Conservation (phyloP, 148 eudicot genomes). For the Beta vulgaris region DNA sequence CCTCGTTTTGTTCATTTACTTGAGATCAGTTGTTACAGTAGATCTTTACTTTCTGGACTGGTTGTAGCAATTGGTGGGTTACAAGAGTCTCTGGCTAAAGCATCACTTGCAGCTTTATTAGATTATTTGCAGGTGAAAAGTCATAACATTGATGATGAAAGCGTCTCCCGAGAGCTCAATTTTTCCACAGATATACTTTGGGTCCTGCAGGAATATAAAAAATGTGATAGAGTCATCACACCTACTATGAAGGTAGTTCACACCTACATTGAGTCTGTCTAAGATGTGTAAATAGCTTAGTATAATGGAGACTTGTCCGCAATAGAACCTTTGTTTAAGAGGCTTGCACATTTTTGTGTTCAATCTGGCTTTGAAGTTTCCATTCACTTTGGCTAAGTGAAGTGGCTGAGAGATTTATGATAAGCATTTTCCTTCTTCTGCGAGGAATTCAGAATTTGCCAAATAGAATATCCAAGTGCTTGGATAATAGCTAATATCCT, state of each 20-base stretch:
- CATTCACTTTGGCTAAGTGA: not conserved
- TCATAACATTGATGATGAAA: conserved; percentile 29
- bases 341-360: not conserved
- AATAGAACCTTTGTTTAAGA: not conserved
- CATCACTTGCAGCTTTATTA: conserved; percentile 72
- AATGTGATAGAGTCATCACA: conserved; percentile 74
- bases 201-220: conserved; percentile 78
- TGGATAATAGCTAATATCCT: not conserved
- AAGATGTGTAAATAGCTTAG: not conserved
- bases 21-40: conserved; percentile 70
- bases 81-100: conserved; percentile 82
- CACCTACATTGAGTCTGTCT: not conserved
- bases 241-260: conserved; percentile 80
- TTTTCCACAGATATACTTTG: conserved; percentile 71
- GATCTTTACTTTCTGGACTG: conserved; percentile 65
- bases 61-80: conserved; percentile 87
- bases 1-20: conserved; percentile 76
- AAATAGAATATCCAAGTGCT: not conserved
- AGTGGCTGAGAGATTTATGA: not conserved
- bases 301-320: not conserved
- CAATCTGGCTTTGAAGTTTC: not conserved
- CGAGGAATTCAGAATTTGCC: not conserved
- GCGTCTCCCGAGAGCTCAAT: conserved; percentile 45
- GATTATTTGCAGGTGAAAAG: conserved; percentile 56
- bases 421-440: not conserved